These are phyloP conservation scores for Camelina neglecta DNA, from an alignment of 345 rosid genomes.

Conservation along the genomic window DNA sequence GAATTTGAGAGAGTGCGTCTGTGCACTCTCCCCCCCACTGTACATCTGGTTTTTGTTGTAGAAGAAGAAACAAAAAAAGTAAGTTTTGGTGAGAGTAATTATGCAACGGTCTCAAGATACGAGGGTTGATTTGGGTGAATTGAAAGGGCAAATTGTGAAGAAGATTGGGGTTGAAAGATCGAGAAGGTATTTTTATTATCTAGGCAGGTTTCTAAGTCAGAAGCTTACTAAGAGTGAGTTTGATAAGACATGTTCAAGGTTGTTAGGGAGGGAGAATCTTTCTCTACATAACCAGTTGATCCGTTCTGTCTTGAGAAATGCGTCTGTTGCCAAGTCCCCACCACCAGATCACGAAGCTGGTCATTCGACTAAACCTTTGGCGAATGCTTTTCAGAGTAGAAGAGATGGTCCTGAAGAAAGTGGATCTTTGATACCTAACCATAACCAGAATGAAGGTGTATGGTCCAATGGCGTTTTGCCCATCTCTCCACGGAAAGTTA, in stretches of 20 bases:
- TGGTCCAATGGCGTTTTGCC: conserved; percentile 89
- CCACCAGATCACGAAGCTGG: conserved; percentile 63
- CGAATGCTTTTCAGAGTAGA: conserved; percentile 43
- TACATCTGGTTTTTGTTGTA: conserved; percentile 5
- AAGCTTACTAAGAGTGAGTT: conserved; percentile 86
- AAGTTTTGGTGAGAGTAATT: conserved; percentile 29
- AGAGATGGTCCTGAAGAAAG: conserved; percentile 58
- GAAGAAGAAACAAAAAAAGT: neutral
- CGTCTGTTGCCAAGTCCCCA: conserved; percentile 64
- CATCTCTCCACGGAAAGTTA: conserved; percentile 53
- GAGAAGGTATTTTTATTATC: conserved; percentile 70
- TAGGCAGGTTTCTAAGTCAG: conserved; percentile 81
- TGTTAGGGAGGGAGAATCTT: conserved; percentile 94
- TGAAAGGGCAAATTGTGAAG: conserved; percentile 78
- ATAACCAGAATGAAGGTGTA: conserved; percentile 58
- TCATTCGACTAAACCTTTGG: conserved; percentile 52
- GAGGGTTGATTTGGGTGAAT: conserved; percentile 80
- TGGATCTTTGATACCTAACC: conserved; percentile 61
- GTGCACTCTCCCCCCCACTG: conserved; percentile 36
- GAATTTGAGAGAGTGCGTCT: conserved; percentile 44
- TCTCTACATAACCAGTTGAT: conserved; percentile 88
- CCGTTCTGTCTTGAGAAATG: conserved; percentile 78
- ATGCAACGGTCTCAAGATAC: conserved; percentile 72
- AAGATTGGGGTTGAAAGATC: conserved; percentile 86
- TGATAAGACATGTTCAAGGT: conserved; percentile 75